phyloP scores from a whole-genome alignment of 371 early-diverging fungal species.

The Umbelopsis sp. region DNA sequence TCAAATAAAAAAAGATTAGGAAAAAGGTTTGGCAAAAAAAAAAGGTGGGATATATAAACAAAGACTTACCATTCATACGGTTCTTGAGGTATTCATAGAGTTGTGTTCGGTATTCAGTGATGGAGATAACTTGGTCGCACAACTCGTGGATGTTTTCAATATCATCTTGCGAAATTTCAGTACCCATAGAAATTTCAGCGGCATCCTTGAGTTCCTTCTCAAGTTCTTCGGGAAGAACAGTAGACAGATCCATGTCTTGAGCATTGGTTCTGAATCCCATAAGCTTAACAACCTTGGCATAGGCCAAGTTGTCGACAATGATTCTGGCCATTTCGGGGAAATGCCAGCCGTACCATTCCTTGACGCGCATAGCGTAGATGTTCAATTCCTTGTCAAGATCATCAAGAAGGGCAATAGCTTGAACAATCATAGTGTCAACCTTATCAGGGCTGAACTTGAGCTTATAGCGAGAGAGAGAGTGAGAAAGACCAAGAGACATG shows the following conservation, averaged over 20 bases:
- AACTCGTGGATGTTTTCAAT: slow-evolving; percentile 82
- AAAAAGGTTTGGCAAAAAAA: too few species aligned
- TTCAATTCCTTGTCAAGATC: slow-evolving; percentile 97
- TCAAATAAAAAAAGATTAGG: too few species aligned
- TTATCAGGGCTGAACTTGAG: slow-evolving; percentile 93
- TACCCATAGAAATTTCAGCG: slow-evolving; percentile 94
- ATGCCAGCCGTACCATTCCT: slow-evolving; percentile 95
- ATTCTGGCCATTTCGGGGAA: slow-evolving; percentile 90
- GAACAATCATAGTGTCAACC: slow-evolving; percentile 96
- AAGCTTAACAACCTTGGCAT: slow-evolving; percentile 72
- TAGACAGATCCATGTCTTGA: slow-evolving; percentile 70
- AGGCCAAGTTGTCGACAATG: slow-evolving; percentile 77
- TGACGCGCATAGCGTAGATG: slow-evolving; percentile 96
- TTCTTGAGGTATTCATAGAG: slow-evolving; percentile 88
- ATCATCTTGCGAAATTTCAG: slow-evolving; percentile 91
- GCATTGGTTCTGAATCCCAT: slow-evolving; percentile 84
- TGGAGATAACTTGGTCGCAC: slow-evolving; percentile 83
- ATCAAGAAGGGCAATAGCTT: slow-evolving; percentile 91
- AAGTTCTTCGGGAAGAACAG: slow-evolving; percentile 91
- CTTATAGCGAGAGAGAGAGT: slow-evolving; percentile 87
- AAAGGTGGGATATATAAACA: not conserved
- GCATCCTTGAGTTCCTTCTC: slow-evolving; percentile 82
- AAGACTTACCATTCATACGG: slow-evolving; percentile 69
- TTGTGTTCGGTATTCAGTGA: slow-evolving; percentile 87
- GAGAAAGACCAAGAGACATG: slow-evolving; percentile 82